A percentile compares a stretch with the other conserved stretches of the same genome.
phyloP scores from a whole-genome alignment of 805 yeast genomes.

The Candida piceae region DNA sequence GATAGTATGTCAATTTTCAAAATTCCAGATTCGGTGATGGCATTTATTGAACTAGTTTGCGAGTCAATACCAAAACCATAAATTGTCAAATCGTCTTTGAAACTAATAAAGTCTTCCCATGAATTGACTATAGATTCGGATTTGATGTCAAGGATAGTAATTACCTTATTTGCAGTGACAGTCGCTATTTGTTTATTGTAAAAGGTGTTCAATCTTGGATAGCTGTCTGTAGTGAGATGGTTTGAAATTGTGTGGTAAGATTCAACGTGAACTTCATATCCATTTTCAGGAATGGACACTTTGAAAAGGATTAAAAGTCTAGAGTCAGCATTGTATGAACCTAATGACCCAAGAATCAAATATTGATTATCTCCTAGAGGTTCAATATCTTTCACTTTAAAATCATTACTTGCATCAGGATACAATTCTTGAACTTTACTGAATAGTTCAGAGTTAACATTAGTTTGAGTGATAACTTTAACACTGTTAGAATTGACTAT shows the following conservation, averaged over 20 bases:
- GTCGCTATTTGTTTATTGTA: slow-evolving; percentile 35
- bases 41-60: slow-evolving; percentile 12
- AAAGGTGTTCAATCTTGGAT: slow-evolving; percentile 23
- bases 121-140: slow-evolving; percentile 32
- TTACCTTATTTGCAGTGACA: slow-evolving; percentile 52
- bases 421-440: slow-evolving; percentile 33
- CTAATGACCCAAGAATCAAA: slow-evolving; percentile 46
- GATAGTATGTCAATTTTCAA: slow-evolving; percentile 49
- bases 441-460: slow-evolving; percentile 14
- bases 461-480: slow-evolving; percentile 26
- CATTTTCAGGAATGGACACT: slow-evolving; percentile 31
- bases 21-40: slow-evolving; percentile 56
- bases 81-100: slow-evolving; percentile 48
- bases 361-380: slow-evolving; percentile 39
- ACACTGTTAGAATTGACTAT: slow-evolving; percentile 29
- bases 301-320: slow-evolving; percentile 48
- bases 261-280: background rate
- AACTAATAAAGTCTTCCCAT: slow-evolving; percentile 78
- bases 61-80: slow-evolving; percentile 48
- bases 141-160: slow-evolving; percentile 58
- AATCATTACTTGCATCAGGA: slow-evolving; percentile 45
- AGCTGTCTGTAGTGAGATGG: slow-evolving; percentile 1
- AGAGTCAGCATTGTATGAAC: slow-evolving; percentile 22
- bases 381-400: slow-evolving; percentile 60
- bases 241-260: slow-evolving; percentile 4